Percentiles rank a stretch among this genome's conserved stretches.
Evolutionary conservation across 169 alveolate species (phyloP).

Genomic region (Perkinsus olseni): DNA sequence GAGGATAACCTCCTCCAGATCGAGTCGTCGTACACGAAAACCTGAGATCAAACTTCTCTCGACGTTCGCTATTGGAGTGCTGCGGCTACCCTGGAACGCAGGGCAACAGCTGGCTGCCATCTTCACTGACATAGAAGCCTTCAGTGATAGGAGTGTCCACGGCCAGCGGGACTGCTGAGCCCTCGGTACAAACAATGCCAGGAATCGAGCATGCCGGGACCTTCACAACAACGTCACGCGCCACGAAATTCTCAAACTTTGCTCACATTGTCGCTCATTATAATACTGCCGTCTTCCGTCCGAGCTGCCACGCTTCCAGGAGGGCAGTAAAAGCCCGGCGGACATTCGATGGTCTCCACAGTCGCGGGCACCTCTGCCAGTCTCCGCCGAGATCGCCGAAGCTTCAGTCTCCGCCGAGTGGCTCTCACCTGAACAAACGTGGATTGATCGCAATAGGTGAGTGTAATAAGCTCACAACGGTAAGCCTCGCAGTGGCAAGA

Average conservation of each 20-base stretch:
- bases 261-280: neutral
- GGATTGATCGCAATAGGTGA: neutral
- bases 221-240: neutral
- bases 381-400: neutral
- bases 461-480: neutral
- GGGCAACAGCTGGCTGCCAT: neutral
- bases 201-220: neutral
- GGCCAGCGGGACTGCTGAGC: neutral
- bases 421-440: neutral
- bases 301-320: neutral
- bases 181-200: neutral
- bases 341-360: neutral
- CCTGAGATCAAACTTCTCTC: neutral
- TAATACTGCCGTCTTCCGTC: neutral
- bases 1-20: neutral
- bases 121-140: neutral
- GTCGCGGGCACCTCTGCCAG: neutral
- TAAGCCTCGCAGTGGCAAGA: neutral
- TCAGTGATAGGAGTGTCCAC: neutral
- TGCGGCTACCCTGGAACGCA: neutral
- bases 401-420: neutral
- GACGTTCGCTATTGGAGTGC: too few species aligned
- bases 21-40: neutral
- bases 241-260: neutral
- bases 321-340: conserved; percentile 11